These are phyloP conservation scores for Odontarrhena argentea DNA, from an alignment of 345 rosid genomes.

Conservation along the genomic window DNA sequence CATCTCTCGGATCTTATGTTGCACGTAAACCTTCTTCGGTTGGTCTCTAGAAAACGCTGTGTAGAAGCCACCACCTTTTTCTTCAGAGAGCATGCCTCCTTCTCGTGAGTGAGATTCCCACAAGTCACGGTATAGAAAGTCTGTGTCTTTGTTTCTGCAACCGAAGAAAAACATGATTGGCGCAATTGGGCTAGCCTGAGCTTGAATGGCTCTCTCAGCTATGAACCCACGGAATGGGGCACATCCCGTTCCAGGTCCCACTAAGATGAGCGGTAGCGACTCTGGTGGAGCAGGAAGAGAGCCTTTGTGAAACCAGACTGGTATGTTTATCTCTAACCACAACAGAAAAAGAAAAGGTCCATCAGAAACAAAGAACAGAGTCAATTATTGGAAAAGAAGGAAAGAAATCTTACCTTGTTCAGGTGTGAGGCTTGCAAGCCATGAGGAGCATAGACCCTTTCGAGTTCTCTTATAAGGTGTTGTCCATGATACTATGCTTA, in stretches of 20 bases:
- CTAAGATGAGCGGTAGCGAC: conserved; percentile 71
- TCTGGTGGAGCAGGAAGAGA: conserved; percentile 72
- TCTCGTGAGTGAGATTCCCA: conserved; percentile 65
- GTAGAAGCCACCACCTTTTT: conserved; percentile 78
- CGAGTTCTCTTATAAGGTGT: conserved; percentile 84
- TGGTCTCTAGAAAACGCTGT: conserved; percentile 94
- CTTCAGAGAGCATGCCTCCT: conserved; percentile 71
- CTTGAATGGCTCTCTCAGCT: conserved; percentile 73
- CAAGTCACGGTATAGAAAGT: conserved; percentile 73
- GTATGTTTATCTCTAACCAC: conserved; percentile 58
- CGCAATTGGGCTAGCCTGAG: conserved; percentile 50
- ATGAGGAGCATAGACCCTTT: conserved; percentile 80
- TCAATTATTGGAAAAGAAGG: conserved; percentile 9
- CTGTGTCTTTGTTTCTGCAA: conserved; percentile 75
- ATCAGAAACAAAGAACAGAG: conserved; percentile 25
- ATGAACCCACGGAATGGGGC: conserved; percentile 94
- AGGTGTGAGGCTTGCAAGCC: conserved; percentile 84
- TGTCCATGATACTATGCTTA: conserved; percentile 76
- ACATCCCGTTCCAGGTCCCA: conserved; percentile 98
- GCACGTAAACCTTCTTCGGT: conserved; percentile 85
- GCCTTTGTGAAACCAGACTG: conserved; percentile 85
- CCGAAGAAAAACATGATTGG: conserved; percentile 85
- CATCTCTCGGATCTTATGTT: conserved; percentile 72
- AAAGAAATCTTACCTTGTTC: conserved; percentile 48
- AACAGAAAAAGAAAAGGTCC: background rate